phyloP scores from a whole-genome alignment of 495 filamentous ascomycete genomes.

The Viridothelium virens region DNA sequence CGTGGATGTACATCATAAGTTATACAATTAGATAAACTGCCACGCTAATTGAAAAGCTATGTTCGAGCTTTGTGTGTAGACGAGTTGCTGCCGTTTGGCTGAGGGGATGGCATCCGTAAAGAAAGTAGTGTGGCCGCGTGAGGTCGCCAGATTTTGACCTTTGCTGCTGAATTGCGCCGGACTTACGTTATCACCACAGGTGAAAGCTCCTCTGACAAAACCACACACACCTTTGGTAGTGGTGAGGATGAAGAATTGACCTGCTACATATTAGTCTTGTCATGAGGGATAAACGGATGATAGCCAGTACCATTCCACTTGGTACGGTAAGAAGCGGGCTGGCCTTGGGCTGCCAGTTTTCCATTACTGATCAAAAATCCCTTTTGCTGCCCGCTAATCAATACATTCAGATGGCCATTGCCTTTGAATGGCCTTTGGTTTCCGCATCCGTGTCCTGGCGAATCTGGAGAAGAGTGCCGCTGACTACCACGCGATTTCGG shows the following conservation, averaged over 20 bases:
- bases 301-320: not conserved
- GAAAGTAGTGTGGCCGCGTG: not conserved
- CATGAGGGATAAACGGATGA: not conserved
- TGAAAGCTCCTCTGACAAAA: not conserved
- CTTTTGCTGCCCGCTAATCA: not conserved
- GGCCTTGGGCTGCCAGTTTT: not conserved
- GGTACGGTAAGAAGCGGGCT: not conserved
- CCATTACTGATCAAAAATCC: not conserved
- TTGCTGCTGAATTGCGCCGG: not conserved
- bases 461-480: not conserved
- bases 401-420: not conserved
- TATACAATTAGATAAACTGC: not conserved
- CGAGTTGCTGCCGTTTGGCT: not conserved
- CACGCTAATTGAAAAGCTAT: not conserved
- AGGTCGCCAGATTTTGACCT: not conserved
- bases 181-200: not conserved
- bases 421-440: not conserved
- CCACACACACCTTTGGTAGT: not conserved
- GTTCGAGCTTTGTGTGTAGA: not conserved
- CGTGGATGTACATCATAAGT: not conserved
- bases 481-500: not conserved
- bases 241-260: not conserved
- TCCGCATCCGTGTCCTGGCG: not conserved
- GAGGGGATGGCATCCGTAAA: not conserved
- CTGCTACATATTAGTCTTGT: not conserved